These are phyloP conservation scores for Ascochyta clinopodiicola DNA, from an alignment of 2,329 filamentous ascomycete genomes.

Conservation along the genomic window DNA sequence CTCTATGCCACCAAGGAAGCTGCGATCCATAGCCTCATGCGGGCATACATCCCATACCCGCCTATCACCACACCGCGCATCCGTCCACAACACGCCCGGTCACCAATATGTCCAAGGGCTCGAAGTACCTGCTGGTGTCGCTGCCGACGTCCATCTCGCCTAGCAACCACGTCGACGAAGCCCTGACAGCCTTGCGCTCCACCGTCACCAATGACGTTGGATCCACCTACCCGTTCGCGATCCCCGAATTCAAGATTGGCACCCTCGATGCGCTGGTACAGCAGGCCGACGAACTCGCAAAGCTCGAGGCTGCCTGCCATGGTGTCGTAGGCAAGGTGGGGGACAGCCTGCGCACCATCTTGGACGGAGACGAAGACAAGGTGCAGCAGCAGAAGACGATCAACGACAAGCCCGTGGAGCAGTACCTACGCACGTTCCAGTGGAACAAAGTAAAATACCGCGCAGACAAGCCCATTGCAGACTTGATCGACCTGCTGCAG, in stretches of 20 bases:
- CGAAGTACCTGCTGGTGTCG: constrained; percentile 86
- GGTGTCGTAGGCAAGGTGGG: constrained; percentile 85
- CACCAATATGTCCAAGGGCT: constrained; percentile 51
- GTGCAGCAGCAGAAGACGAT: constrained; percentile 87
- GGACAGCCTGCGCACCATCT: constrained; percentile 80
- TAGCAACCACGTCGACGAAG: constrained; percentile 79
- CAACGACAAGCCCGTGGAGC: constrained; percentile 95
- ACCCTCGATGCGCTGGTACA: constrained; percentile 93
- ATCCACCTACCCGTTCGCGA: constrained; percentile 75
- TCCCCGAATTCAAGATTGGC: constrained; percentile 97
- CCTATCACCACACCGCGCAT: constrained; percentile 19
- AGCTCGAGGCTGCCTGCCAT: constrained; percentile 82
- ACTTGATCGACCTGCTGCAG: constrained; percentile 85
- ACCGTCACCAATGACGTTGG: constrained; percentile 78
- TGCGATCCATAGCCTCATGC: constrained; percentile 12
- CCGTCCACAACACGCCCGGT: constrained; percentile 19
- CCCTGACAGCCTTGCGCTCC: constrained; percentile 75
- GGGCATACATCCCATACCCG: constrained; percentile 27
- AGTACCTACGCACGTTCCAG: constrained; percentile 85
- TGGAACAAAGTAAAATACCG: constrained; percentile 99
- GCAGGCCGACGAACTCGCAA: constrained; percentile 92
- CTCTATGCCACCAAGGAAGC: constrained; percentile 14
- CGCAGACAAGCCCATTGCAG: constrained; percentile 85
- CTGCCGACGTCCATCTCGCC: constrained; percentile 87
- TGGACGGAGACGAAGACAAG: constrained; percentile 85